Base-by-base conservation (phyloP, 306 rosid species). In the Gillenia trifoliata region DNA sequence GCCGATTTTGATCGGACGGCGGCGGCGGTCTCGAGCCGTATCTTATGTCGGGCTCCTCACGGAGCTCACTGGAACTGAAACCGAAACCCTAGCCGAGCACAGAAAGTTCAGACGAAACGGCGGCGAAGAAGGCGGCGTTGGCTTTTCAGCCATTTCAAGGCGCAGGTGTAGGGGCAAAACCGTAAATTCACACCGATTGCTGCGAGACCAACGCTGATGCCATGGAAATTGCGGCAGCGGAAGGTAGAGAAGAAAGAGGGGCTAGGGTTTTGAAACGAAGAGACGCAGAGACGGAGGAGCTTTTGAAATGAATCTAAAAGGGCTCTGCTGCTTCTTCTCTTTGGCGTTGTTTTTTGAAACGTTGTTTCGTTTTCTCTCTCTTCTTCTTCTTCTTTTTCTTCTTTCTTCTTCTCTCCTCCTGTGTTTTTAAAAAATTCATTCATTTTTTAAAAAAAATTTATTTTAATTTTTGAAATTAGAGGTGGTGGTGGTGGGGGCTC, bases 121-220 rank as follows among this genome's bases (percentile, higher is more conserved):
- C 81, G 81, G 69, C 61, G 81, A 83, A 30, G 81, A 79, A 55
- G 82, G 83, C 23, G 84, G 80, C n/a, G 75, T 38, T 20, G 68
- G 79, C 43, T 22, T 71, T 9, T 67, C 73, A 34, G 81, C 80
- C 97, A 91, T 91, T 77, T 71, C 23, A 83, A 85, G 85, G 82
- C 68, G 74, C 59, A 2, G 66, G 78, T 60, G 13, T 8, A 4
- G 8, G 22, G 67, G 25, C 22, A 62, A 60, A 71, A 78, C 40
- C 3, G 49, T 22, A 72, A 71, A 61, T 75, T 73, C 71, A 77
- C 57, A 70, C 40, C 1, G 29, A 52, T 62, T 49, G 50, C 40
- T 6, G 12, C 50, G 69, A 0, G 52, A 68, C 72, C 71, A 72
- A 71, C 73, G 49, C 62, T 54, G 76, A 76, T 70, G 83, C 83